Evolutionary conservation across 2,329 filamentous ascomycete genomes (phyloP).

Genomic region (Calonectria pauciramosa): DNA sequence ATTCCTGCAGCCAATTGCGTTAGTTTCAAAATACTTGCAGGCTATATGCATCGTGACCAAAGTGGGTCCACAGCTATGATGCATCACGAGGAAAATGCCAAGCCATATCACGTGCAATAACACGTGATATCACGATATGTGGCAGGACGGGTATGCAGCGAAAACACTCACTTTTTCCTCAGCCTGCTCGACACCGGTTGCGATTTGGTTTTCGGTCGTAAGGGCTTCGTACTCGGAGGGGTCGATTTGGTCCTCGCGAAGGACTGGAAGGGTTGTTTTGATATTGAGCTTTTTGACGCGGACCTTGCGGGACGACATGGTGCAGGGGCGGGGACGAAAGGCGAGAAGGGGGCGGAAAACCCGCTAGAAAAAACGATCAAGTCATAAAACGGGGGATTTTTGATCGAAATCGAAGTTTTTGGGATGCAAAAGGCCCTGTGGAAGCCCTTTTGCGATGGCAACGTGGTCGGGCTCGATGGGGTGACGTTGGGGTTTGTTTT

Average conservation of each 20-base stretch:
- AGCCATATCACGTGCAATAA: slow-evolving; percentile 57
- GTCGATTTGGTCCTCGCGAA: slow-evolving; percentile 93
- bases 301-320: slow-evolving; percentile 77
- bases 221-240: slow-evolving; percentile 87
- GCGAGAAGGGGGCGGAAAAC: slow-evolving; percentile 66
- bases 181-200: slow-evolving; percentile 95
- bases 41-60: neutral
- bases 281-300: slow-evolving; percentile 92
- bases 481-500: slow-evolving; percentile 70
- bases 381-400: slow-evolving; percentile 71
- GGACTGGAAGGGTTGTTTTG: slow-evolving; percentile 88
- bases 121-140: slow-evolving; percentile 63
- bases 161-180: slow-evolving; percentile 91
- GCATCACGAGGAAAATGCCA: slow-evolving; percentile 10
- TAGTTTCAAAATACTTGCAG: slow-evolving; percentile 42
- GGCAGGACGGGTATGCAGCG: slow-evolving; percentile 33
- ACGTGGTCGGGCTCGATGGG: slow-evolving; percentile 63
- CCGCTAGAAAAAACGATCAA: slow-evolving; percentile 75
- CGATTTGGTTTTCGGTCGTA: slow-evolving; percentile 86
- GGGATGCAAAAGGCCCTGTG: slow-evolving; percentile 67
- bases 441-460: slow-evolving; percentile 68
- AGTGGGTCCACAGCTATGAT: slow-evolving; percentile 26
- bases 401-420: slow-evolving; percentile 62
- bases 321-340: slow-evolving; percentile 56
- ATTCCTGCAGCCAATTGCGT: slow-evolving; percentile 75